Base-by-base conservation (phyloP, 345 rosid species). In the Eucalyptus victrix region DNA sequence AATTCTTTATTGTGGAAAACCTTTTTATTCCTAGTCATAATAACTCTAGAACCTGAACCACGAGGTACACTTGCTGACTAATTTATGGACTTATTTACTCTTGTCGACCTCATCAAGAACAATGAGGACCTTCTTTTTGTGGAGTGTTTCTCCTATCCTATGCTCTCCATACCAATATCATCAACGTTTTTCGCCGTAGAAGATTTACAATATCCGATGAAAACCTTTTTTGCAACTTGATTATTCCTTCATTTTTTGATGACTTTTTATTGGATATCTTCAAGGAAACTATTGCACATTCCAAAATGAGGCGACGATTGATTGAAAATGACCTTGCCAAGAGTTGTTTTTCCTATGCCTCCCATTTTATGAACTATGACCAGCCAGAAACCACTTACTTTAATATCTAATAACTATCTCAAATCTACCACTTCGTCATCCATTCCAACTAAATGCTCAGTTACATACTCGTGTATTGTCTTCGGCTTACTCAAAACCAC, bases 111-210 rank as follows among this genome's bases (percentile, higher is more conserved):
- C 14, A 40, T 37, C 81, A 21, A 72, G 15, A 3, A 37, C 9
- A 37, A 76, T 37, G 83, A 50, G 28, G 83, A 37, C 47, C 6
- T 37, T 37, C 26, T 18, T 19, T 37, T 76, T 72, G 83, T 40
- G 28, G 47, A 76, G 28, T 76, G 45, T 76, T 21, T 76, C 15
- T 37, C 40, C 47, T 21, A 37, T 76, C 45, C 8, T 76, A 5
- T 76, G 28, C 47, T 37, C 83, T 37, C 45, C 47, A 21, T 76
- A 40, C 7, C 16, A 76, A 37, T 8, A 12, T 6, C 16, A 76
- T 76, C 8, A 76, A 76, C 4, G 28, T 76, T 19, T 1, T 76
- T 37, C 5, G 5, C 47, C 2, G 0, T 0, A n/a, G 3, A 65
- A 65, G 37, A 65, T 65, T 65, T 14, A 65, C 76, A 65, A 65